Conservation (phyloP, 1,284 basidiomycete species). For the Malassezia obtusa region DNA sequence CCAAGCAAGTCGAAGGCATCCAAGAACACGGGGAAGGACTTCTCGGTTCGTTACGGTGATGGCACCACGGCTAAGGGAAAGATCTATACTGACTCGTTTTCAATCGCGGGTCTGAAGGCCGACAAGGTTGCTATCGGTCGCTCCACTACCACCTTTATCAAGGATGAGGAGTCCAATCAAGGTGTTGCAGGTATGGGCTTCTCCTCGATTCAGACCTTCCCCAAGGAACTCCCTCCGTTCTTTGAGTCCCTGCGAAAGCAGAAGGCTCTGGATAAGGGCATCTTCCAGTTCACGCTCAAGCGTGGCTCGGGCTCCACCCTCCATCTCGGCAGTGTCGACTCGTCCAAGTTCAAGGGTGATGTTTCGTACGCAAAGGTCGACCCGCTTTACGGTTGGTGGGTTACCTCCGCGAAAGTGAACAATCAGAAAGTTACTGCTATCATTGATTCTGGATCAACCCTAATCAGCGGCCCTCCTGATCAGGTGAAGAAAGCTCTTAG, state of each 20-base stretch:
- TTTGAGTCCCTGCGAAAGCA: conserved; percentile 24
- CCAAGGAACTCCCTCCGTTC: conserved; percentile 20
- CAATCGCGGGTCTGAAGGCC: conserved; percentile 47
- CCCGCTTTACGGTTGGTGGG: conserved; percentile 44
- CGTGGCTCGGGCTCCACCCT: conserved; percentile 53
- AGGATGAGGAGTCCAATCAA: conserved; percentile 21
- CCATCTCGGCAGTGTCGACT: conserved; percentile 52
- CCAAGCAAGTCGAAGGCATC: conserved; percentile 29
- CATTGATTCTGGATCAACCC: conserved; percentile 54
- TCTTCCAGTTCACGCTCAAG: conserved; percentile 53
- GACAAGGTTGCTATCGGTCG: conserved; percentile 46
- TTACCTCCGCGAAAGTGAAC: conserved; percentile 28
- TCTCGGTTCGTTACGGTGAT: conserved; percentile 55
- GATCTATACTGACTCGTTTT: conserved; percentile 54
- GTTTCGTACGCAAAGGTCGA: conserved; percentile 50
- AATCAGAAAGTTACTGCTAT: conserved; percentile 50
- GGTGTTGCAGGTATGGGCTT: conserved; percentile 49
- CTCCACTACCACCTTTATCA: conserved; percentile 37
- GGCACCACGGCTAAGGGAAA: conserved; percentile 54
- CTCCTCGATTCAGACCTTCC: conserved; percentile 25
- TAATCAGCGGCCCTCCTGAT: conserved; percentile 48
- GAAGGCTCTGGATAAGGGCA: conserved; percentile 29
- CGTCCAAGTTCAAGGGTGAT: conserved; percentile 23
- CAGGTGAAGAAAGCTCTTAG: conserved; percentile 51
- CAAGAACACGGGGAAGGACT: conserved; percentile 41